Evolutionary conservation across 164 flowering plant species (phyloP), one percentile per base, ranked within the genome.

Genomic region (Aristolochia californica): DNA sequence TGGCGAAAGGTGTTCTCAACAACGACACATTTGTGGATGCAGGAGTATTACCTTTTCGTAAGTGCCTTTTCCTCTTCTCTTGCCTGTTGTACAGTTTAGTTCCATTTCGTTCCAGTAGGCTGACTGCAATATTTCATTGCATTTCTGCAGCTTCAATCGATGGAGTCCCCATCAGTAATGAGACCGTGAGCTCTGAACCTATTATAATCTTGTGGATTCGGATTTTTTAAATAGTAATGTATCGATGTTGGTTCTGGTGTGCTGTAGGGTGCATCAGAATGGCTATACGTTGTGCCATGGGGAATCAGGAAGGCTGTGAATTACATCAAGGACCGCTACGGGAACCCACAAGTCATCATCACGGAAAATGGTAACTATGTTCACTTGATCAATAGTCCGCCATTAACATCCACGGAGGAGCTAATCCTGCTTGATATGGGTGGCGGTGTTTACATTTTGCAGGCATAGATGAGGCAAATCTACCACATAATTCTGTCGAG

Each of bases 221-320:
- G n/a, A n/a, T n/a, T n/a, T n/a, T n/a, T n/a, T n/a, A n/a, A n/a
- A n/a, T n/a, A 56, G 21, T 43, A 17, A 14, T 40, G 22, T 10
- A 9, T 21, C 15, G 22, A 51, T 22, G 8, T 2, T 18, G 20
- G 49, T 56, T 13, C 48, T 17, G 22, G 18, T 48, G 13, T 25
- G 26, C 14, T 22, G 44, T 72, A 88, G 96, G 96, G 87, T 38
- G 96, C 90, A 60, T 91, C 96, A 58, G 63, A 71, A 8, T 91
- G 96, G 96, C 85, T 91, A 28, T 88, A 83, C 60, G 68, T 88
- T 63, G 95, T 84, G 65, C 98, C 98, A 45, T 86, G 96, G 98
- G 98, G 98, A 44, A 49, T 91, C 26, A 61, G 80, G 58, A 86
- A 76, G 71, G 53, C 77, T 68, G 77, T 91, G 49, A 84, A 78